Percentiles rank a stretch among this genome's conserved stretches.
Conservation (phyloP, 192 early-diverging fungal genomes). For the Allomyces macrogynus region DNA sequence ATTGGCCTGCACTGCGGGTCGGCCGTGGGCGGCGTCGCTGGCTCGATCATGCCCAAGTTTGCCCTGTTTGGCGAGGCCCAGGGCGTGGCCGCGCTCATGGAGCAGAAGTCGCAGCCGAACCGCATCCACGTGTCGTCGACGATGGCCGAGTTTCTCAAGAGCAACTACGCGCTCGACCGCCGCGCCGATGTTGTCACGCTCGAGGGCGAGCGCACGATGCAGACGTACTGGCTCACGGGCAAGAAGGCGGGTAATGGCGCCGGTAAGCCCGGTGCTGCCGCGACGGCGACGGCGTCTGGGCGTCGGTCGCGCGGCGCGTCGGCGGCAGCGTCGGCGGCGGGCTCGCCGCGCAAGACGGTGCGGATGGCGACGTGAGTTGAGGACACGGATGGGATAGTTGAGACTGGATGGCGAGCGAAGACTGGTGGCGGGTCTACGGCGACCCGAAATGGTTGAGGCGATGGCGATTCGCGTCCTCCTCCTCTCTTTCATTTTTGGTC, state of each 20-base stretch:
- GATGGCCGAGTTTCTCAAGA: constrained; percentile 14
- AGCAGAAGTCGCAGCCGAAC: constrained; percentile 12
- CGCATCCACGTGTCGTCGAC: constrained; percentile 16
- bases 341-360: not conserved
- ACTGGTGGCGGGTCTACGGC: no score
- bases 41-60: not conserved
- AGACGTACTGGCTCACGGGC: constrained; percentile 17
- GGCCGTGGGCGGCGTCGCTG: not conserved
- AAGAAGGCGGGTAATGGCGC: constrained; percentile 4
- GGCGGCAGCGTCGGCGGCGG: not conserved
- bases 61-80: not conserved
- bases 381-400: not conserved
- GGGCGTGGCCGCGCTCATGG: not conserved
- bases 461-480: no score
- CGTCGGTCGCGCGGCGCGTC: no score
- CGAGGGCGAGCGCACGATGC: constrained; percentile 10
- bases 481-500: no score
- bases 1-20: not conserved
- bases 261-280: no score
- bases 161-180: constrained; percentile 9
- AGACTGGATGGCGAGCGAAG: no score
- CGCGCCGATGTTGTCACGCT: constrained; percentile 7
- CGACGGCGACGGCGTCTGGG: no score
- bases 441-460: no score
- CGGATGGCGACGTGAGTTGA: not conserved